Evolutionary conservation across 2,329 filamentous ascomycete genomes (phyloP).

Genomic region (Fusarium secorum): DNA sequence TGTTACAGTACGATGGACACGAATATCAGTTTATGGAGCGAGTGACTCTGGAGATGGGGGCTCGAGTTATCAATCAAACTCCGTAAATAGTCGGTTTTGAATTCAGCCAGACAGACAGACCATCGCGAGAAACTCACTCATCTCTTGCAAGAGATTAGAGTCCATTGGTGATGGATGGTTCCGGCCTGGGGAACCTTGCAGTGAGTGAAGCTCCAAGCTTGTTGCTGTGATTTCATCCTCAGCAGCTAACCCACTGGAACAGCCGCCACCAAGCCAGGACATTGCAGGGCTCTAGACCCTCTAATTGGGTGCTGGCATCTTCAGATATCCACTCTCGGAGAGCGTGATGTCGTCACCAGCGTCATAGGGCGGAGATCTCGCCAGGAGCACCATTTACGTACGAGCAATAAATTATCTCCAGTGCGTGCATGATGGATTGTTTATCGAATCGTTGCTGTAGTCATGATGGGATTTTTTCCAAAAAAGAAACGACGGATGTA

Average conservation of each 20-base stretch:
- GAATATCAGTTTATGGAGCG: neutral
- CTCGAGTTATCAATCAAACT: conserved; percentile 12
- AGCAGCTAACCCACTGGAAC: conserved; percentile 31
- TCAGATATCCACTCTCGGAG: conserved; percentile 5
- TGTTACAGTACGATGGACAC: neutral
- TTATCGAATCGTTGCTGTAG: conserved; percentile 4
- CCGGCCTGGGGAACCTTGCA: conserved; percentile 29
- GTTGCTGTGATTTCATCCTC: conserved; percentile 23
- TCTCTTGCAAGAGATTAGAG: neutral
- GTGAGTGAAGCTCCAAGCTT: conserved; percentile 1
- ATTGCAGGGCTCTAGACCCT: neutral
- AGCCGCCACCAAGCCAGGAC: conserved; percentile 29
- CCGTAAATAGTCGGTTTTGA: neutral
- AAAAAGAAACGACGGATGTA: conserved; percentile 10
- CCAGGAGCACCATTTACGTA: conserved; percentile 18
- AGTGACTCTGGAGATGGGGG: conserved; percentile 8
- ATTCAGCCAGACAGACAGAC: neutral
- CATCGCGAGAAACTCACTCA: neutral
- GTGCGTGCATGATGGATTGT: conserved; percentile 10
- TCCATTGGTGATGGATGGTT: neutral
- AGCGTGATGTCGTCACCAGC: conserved; percentile 42
- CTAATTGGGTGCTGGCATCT: conserved; percentile 15
- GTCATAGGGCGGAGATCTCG: conserved; percentile 42
- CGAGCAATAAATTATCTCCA: neutral
- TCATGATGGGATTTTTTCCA: neutral